phyloP scores from a whole-genome alignment of 208 protist genomes.

The Naegleria gruberi region DNA sequence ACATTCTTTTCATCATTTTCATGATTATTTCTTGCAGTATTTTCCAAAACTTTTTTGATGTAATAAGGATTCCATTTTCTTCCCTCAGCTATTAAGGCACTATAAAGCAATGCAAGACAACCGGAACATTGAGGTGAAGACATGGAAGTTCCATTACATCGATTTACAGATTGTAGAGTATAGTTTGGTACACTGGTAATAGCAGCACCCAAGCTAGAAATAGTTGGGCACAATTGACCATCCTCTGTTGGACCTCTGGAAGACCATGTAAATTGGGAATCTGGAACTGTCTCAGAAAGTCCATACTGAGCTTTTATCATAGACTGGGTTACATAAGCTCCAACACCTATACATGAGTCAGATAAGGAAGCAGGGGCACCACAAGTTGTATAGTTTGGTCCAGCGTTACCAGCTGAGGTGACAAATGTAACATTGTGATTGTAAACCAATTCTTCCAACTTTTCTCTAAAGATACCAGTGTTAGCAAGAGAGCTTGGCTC shows the following conservation, averaged over 20 bases:
- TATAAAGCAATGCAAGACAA: not conserved
- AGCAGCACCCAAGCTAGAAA: not conserved
- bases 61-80: not conserved
- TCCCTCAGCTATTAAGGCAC: not conserved
- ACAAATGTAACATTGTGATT: conserved; percentile 7
- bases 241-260: not conserved
- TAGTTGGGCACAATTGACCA: not conserved
- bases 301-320: not conserved
- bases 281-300: not conserved
- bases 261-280: not conserved
- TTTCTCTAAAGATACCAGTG: conserved; percentile 36
- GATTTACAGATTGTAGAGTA: not conserved
- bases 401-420: not conserved
- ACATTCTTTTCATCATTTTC: not conserved
- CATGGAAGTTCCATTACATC: conserved; percentile 18
- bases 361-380: not conserved
- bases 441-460: not conserved
- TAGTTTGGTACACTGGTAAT: not conserved
- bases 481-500: conserved; percentile 36
- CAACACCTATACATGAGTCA: not conserved
- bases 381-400: not conserved
- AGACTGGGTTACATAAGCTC: not conserved
- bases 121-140: not conserved
- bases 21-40: not conserved
- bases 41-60: not conserved